Evolutionary conservation across 2,329 filamentous ascomycete genomes (phyloP).

Genomic region (Xylariaceae sp.): DNA sequence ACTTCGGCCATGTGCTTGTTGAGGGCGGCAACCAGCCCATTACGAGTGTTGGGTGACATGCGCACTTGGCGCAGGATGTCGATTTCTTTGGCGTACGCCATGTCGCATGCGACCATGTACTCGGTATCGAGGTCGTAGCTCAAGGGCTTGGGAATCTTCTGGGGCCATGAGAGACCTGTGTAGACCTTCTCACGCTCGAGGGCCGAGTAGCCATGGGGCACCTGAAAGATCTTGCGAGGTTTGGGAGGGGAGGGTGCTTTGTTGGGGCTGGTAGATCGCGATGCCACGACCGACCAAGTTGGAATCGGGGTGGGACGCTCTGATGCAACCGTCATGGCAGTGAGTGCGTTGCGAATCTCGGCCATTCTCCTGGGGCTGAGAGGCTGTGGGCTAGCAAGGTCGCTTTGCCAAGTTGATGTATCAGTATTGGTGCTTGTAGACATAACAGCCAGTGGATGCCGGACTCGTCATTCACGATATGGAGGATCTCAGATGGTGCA

Average conservation of each 20-base stretch:
- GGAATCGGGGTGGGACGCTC: not conserved
- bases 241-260: too few relatives aligned
- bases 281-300: not conserved
- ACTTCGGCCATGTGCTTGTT: not conserved
- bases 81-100: conserved; percentile 2
- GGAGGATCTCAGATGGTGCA: too few relatives aligned
- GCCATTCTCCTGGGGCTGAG: not conserved
- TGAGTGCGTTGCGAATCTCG: not conserved
- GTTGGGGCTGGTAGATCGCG: too few relatives aligned
- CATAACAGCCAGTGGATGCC: too few relatives aligned
- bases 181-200: not conserved
- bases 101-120: not conserved
- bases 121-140: conserved; percentile 1
- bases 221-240: too few relatives aligned
- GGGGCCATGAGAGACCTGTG: conserved; percentile 1
- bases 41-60: not conserved
- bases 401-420: not conserved
- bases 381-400: not conserved
- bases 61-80: not conserved
- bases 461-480: too few relatives aligned
- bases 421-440: not conserved
- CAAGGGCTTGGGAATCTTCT: not conserved
- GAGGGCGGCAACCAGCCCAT: not conserved
- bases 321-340: not conserved
- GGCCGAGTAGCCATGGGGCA: not conserved